Base-by-base conservation (phyloP, 2,329 filamentous ascomycete genomes). In the Cryoendolithus antarcticus region DNA sequence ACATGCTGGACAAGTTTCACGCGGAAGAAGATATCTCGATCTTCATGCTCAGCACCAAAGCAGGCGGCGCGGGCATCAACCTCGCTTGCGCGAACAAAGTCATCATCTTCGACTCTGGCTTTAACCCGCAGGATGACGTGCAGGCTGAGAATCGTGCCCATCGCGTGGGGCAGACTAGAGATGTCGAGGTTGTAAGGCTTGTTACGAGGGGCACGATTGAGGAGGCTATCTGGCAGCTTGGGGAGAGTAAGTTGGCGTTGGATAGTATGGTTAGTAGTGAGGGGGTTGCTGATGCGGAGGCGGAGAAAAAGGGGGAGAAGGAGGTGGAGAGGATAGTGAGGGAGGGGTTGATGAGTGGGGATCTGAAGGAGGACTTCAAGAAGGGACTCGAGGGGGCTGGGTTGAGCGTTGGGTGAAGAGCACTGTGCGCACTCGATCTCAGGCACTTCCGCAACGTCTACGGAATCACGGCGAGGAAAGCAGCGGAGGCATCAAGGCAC, bases 101-200 rank as follows among this genome's bases (percentile, higher is more conserved):
- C 50, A 77, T 98, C 61, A 91, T 98, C 54, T 95, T 96, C 58
- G 91, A 98, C 61, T 82, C 83, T 47, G 85, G 80, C n/a, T 94
- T 95, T 64, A 98, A 98, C 51, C 91, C 91, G 0, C 91, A 98
- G 57, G 89, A 96, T 50, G 91, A 98, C 56, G 79, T 94, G n/a
- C 91, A 98, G 60, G 91, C 91, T 0, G 91, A 96, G 67, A 96
- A 98, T 59, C 80, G 91, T 11, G 91, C 91, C 0, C 91, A 98
- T 62, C 81, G 91, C 9, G 84, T 98, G 6, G 91, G 91, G 0
- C 91, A 98, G 66, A 88, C 75, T 24, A 71, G 84, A 10, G 82
- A 89, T 29, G 91, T 98, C 2, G 89, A 98, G 57, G 82, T 98
- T 31, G 77, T 94, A 30, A 72, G 86, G 24, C 71, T 98, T 1